Evolutionary conservation across 257 asterid genomes (phyloP), one percentile per base, ranked within the genome.

Genomic region (Rubia yunnanensis): DNA sequence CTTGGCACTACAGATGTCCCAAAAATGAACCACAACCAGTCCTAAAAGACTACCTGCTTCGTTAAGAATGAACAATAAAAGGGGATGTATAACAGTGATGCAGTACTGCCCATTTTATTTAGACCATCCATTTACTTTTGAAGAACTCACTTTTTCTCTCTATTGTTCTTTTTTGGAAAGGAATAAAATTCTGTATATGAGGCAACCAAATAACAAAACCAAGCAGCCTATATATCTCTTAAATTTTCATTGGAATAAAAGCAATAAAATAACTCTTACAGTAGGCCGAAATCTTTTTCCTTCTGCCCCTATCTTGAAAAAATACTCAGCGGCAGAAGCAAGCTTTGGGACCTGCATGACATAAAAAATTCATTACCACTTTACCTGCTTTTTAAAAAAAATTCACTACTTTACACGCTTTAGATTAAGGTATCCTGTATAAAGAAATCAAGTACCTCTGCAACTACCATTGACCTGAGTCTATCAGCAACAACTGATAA

Each of bases 211-310:
- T 53, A 34, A 61, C 9, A 63, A 60, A 68, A 30, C 34, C 32
- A 34, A 31, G 32, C 30, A 23, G 27, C 38, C 48, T 54, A 35
- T n/a, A 26, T 14, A 10, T 5, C 13, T 10, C 35, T 41, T 36
- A 18, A 18, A 30, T 39, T 18, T 1, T 20, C 23, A 39, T n/a
- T 3, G 18, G 28, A 39, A 23, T 4, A 17, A 39, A 39, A 18
- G 39, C n/a, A 23, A 39, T 24, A 31, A 32, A 22, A 38, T 28
- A 27, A 35, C 38, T 66, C 94, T 85, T 82, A 94, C 99, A 54
- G 99, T 86, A 57, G 99, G 99, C n/a, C 98, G 92, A 64, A 90
- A 91, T 71, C 95, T 85, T 75, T 94, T 94, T 62, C 99, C 98
- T 84, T 94, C 99, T 38, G 84, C 95, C 60, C 99, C 97, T 79